Evolutionary conservation across 2,329 filamentous ascomycete genomes (phyloP).

Genomic region (Lecanosticta acicola): DNA sequence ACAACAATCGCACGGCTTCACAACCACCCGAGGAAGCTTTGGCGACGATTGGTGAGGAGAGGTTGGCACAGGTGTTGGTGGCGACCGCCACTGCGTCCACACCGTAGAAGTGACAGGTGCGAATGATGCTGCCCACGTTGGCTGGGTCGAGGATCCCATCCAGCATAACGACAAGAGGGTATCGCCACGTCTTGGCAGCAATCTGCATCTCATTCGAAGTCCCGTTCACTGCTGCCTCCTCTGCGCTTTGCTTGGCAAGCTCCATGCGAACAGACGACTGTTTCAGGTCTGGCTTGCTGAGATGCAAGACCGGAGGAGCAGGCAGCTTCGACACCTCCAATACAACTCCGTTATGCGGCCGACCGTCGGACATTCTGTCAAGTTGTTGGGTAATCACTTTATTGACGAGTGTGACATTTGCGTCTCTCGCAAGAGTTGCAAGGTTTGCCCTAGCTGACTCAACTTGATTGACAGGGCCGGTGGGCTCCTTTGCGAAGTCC

Average conservation of each 20-base stretch:
- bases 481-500: constrained; percentile 5
- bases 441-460: constrained; percentile 14
- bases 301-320: constrained; percentile 37
- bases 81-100: constrained; percentile 77
- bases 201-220: constrained; percentile 48
- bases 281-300: constrained; percentile 29
- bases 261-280: constrained; percentile 53
- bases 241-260: constrained; percentile 58
- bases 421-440: constrained; percentile 23
- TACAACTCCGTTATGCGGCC: constrained; percentile 85
- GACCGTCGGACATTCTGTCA: constrained; percentile 73
- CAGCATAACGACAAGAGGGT: constrained; percentile 67
- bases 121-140: constrained; percentile 83
- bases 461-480: constrained; percentile 1
- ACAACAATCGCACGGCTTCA: constrained; percentile 71
- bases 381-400: constrained; percentile 46
- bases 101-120: constrained; percentile 85
- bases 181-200: constrained; percentile 42
- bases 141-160: constrained; percentile 74
- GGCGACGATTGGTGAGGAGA: constrained; percentile 71
- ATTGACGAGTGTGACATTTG: constrained; percentile 55
- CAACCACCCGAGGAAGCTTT: constrained; percentile 86
- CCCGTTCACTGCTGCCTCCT: constrained; percentile 72
- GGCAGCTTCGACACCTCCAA: constrained; percentile 83
- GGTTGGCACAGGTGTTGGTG: constrained; percentile 61